Evolutionary conservation across 768 basidiomycete genomes (phyloP).

Genomic region (Lenzites betulinus): DNA sequence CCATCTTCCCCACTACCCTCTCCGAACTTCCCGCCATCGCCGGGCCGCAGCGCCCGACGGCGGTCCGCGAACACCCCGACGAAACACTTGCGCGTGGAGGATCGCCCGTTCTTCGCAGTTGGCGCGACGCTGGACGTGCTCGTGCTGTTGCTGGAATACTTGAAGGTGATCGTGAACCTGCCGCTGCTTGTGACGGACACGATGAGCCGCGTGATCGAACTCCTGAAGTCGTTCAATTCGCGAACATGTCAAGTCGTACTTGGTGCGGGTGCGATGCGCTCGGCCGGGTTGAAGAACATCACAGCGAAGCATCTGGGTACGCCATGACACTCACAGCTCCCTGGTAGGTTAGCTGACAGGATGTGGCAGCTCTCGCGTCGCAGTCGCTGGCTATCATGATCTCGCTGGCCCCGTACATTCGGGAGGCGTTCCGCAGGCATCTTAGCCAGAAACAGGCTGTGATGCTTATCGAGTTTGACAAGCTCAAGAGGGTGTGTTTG

Average conservation of each 20-base stretch:
- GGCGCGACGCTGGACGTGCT: conserved; percentile 80
- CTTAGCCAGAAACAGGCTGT: conserved; percentile 93
- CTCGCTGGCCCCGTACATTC: conserved; percentile 91
- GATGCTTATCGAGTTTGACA: conserved; percentile 97
- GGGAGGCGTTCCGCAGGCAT: conserved; percentile 93
- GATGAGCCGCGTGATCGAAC: conserved; percentile 94
- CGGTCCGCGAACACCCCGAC: conserved; percentile 28
- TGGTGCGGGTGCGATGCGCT: conserved; percentile 98
- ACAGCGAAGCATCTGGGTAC: conserved; percentile 95
- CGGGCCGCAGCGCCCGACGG: conserved; percentile 20
- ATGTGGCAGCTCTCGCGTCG: conserved; percentile 79
- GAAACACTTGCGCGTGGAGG: conserved; percentile 79
- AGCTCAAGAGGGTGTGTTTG: conserved; percentile 85
- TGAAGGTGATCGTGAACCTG: conserved; percentile 85
- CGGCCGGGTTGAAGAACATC: conserved; percentile 96
- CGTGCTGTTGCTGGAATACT: conserved; percentile 77
- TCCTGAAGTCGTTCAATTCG: conserved; percentile 97
- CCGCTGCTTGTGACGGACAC: conserved; percentile 89
- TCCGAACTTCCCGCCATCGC: conserved; percentile 23
- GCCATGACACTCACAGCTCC: conserved; percentile 24
- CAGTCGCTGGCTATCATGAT: conserved; percentile 95
- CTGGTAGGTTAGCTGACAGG: conserved; percentile 12
- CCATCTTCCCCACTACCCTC: conserved; percentile 33
- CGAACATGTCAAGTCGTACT: conserved; percentile 97
- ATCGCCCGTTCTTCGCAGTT: conserved; percentile 82